phyloP scores from a whole-genome alignment of 2,329 filamentous ascomycete genomes.

The Ceratocystis cubensis region DNA sequence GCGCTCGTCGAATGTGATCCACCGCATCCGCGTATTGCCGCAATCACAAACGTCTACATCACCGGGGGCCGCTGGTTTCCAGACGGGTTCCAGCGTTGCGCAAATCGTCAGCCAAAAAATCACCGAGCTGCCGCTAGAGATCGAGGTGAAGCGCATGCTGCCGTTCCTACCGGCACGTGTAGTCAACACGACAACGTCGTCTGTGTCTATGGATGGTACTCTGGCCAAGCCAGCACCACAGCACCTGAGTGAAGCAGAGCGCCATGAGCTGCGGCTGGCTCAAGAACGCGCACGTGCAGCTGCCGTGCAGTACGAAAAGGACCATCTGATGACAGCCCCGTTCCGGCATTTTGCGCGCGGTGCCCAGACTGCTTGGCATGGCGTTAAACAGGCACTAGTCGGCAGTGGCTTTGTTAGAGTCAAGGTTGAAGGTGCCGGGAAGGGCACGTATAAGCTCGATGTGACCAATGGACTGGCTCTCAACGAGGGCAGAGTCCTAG shows the following conservation, averaged over 20 bases:
- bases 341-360: slow-evolving; percentile 40
- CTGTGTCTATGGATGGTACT: slow-evolving; percentile 29
- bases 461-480: slow-evolving; percentile 45
- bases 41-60: slow-evolving; percentile 22
- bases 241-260: slow-evolving; percentile 29
- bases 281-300: slow-evolving; percentile 31
- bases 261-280: slow-evolving; percentile 27
- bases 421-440: slow-evolving; percentile 30
- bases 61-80: slow-evolving; percentile 9
- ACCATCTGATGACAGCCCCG: slow-evolving; percentile 44
- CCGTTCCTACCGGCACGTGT: slow-evolving; percentile 37
- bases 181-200: slow-evolving; percentile 29
- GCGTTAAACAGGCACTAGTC: slow-evolving; percentile 40
- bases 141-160: slow-evolving; percentile 39
- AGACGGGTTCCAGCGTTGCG: slow-evolving; percentile 20
- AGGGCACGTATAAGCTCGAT: slow-evolving; percentile 44
- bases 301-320: slow-evolving; percentile 39
- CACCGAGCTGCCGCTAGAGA: slow-evolving; percentile 37
- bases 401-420: slow-evolving; percentile 45
- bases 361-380: slow-evolving; percentile 32
- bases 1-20: slow-evolving; percentile 46
- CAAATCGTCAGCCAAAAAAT: slow-evolving; percentile 22
- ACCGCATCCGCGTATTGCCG: slow-evolving; percentile 44
- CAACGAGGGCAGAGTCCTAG: slow-evolving; percentile 46
- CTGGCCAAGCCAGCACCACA: slow-evolving; percentile 30